A percentile compares a stretch with the other conserved stretches of the same genome.
These are phyloP conservation scores for Moniliophthora roreri DNA, from an alignment of 1,284 basidiomycete species.

Conservation along the genomic window DNA sequence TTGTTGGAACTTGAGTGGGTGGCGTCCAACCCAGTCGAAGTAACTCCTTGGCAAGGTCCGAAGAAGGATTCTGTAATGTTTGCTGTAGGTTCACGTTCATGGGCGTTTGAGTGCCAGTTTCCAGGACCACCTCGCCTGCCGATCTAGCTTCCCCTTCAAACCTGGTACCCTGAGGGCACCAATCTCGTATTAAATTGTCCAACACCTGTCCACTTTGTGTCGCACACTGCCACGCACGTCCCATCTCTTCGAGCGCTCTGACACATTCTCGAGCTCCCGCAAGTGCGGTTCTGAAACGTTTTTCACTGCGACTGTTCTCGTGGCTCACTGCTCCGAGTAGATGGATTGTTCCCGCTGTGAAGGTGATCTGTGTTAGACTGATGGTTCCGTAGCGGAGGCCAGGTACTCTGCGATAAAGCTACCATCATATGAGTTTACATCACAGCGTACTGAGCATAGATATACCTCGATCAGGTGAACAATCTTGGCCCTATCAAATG, in stretches of 20 bases:
- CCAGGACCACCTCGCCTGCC: not conserved
- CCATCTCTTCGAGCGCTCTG: not conserved
- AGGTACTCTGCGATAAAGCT: not conserved
- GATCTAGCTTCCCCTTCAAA: not conserved
- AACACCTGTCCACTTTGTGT: not conserved
- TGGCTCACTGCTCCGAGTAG: not conserved
- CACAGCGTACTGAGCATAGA: not conserved
- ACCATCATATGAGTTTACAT: not conserved
- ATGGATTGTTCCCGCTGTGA: not conserved
- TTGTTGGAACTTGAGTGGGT: not conserved
- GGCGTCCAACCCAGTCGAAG: not conserved
- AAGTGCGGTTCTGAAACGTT: not conserved
- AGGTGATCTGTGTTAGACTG: not conserved
- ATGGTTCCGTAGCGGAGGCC: not conserved
- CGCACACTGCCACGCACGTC: constrained; percentile 1
- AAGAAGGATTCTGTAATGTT: not conserved
- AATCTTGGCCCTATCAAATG: not conserved
- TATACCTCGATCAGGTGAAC: not conserved
- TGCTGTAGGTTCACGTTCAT: not conserved
- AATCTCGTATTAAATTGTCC: not conserved
- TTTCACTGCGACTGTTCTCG: not conserved
- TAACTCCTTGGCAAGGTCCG: not conserved
- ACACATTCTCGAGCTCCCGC: not conserved
- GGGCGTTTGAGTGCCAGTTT: not conserved
- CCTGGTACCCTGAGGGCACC: not conserved